Percentiles rank a stretch among this genome's conserved stretches.
These are phyloP conservation scores for Hirsutella thompsonii DNA, from an alignment of 2,329 filamentous ascomycete genomes.

Conservation along the genomic window DNA sequence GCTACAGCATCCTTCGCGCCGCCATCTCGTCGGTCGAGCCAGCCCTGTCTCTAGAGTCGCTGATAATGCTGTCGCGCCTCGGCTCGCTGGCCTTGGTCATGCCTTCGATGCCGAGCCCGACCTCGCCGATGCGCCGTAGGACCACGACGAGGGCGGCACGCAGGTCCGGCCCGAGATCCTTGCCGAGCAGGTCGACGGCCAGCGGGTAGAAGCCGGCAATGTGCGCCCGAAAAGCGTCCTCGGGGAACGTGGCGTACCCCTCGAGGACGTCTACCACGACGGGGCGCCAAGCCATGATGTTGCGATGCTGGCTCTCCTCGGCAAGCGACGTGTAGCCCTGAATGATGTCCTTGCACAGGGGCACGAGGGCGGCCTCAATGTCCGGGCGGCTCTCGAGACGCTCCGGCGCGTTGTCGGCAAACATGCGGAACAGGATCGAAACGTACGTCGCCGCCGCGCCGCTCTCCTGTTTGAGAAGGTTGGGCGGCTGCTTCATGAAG, in stretches of 20 bases:
- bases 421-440: slow-evolving; percentile 93
- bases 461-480: slow-evolving; percentile 91
- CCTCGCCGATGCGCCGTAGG: slow-evolving; percentile 72
- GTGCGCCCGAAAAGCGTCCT: slow-evolving; percentile 66
- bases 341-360: slow-evolving; percentile 90
- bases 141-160: slow-evolving; percentile 66
- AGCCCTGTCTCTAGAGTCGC: slow-evolving; percentile 15
- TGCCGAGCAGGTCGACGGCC: slow-evolving; percentile 66
- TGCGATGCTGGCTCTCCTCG: slow-evolving; percentile 91
- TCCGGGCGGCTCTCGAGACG: slow-evolving; percentile 66
- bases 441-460: slow-evolving; percentile 92
- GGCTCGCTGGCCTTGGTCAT: slow-evolving; percentile 23
- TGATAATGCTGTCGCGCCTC: slow-evolving; percentile 28
- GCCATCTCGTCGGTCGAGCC: slow-evolving; percentile 15
- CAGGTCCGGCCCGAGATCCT: slow-evolving; percentile 71
- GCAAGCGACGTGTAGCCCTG: slow-evolving; percentile 74
- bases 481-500: slow-evolving; percentile 99
- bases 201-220: slow-evolving; percentile 78
- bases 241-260: slow-evolving; percentile 75
- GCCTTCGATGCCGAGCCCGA: slow-evolving; percentile 44
- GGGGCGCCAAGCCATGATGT: slow-evolving; percentile 92
- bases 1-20: slow-evolving; percentile 21
- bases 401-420: slow-evolving; percentile 76
- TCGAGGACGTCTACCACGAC: slow-evolving; percentile 96
- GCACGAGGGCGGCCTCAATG: slow-evolving; percentile 84